Percentiles rank a stretch among this genome's conserved stretches.
phyloP scores from a whole-genome alignment of 2,329 filamentous ascomycete species.

The Fusarium concolor region DNA sequence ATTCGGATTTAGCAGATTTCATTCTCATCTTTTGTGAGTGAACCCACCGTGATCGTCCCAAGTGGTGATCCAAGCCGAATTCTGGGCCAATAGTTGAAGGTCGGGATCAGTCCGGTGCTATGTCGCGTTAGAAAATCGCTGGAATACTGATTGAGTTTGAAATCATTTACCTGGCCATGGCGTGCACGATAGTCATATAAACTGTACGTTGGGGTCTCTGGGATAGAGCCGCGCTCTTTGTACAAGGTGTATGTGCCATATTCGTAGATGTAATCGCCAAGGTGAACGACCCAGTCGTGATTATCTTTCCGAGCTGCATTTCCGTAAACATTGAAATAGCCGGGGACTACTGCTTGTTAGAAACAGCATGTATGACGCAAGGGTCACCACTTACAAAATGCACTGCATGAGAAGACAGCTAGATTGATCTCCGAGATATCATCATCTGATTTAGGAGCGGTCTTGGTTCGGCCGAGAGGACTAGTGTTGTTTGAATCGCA shows the following conservation, averaged over 20 bases:
- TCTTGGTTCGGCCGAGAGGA: background rate
- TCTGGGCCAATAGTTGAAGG: background rate
- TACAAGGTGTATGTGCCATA: background rate
- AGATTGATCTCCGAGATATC: background rate
- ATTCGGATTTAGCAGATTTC: rapidly evolving
- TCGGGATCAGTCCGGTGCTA: conserved; percentile 1
- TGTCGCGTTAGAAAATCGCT: rapidly evolving
- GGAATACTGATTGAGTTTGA: rapidly evolving
- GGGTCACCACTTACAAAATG: conserved; percentile 9
- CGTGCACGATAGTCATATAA: conserved; percentile 3
- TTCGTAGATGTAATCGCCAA: conserved; percentile 9
- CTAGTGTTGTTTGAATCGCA: background rate
- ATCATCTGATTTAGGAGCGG: background rate
- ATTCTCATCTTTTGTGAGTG: rapidly evolving
- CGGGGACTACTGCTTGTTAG: background rate
- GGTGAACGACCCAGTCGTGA: conserved; percentile 2
- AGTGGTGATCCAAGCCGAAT: conserved; percentile 4
- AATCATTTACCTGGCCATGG: background rate
- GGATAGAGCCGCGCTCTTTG: background rate
- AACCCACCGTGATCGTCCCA: conserved; percentile 5
- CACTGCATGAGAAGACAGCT: background rate
- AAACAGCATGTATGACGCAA: rapidly evolving
- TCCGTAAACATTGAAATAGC: conserved; percentile 1
- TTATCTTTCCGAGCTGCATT: conserved; percentile 2
- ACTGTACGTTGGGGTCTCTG: background rate